Evolutionary conservation across 2,329 filamentous ascomycete genomes (phyloP).

Genomic region (Purpureocillium lavendulum): DNA sequence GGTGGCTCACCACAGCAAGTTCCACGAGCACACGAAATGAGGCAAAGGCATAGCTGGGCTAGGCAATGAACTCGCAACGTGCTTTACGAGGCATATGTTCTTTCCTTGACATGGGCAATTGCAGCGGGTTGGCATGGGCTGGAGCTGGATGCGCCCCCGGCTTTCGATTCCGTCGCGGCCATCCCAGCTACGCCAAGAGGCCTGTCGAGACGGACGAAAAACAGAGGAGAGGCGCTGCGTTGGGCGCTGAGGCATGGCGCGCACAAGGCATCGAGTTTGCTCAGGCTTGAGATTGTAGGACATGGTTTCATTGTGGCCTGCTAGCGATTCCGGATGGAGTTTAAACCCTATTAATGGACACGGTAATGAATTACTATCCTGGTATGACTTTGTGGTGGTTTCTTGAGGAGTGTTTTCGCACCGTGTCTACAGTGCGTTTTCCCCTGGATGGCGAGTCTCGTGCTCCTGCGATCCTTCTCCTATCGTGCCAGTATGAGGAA

Average conservation of each 20-base stretch:
- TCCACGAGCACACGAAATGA: constrained; percentile 18
- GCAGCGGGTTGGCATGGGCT: constrained; percentile 15
- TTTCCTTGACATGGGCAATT: constrained; percentile 11
- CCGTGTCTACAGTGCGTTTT: too few species aligned
- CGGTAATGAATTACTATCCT: background rate
- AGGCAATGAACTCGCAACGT: constrained; percentile 16
- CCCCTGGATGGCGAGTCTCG: too few species aligned
- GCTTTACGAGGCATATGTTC: constrained; percentile 19
- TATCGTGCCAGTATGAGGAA: constrained; percentile 8
- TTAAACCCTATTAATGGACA: constrained; percentile 6
- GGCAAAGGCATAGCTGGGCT: constrained; percentile 16
- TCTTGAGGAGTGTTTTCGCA: too few species aligned
- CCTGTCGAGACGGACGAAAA: background rate
- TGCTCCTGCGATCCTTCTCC: too few species aligned
- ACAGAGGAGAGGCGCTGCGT: too few species aligned
- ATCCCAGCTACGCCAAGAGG: constrained; percentile 8
- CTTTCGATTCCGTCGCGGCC: constrained; percentile 11
- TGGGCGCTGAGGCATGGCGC: too few species aligned
- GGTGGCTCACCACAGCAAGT: constrained; percentile 13
- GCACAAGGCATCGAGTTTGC: background rate
- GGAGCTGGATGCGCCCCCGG: constrained; percentile 15
- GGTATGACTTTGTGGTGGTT: too few species aligned
- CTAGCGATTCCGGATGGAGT: constrained; percentile 1
- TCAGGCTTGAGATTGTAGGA: constrained; percentile 1
- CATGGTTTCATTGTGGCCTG: background rate